Evolutionary conservation across 129 eudicot genomes (phyloP), one percentile per base, ranked within the genome.

Genomic region (Mikania micrantha): DNA sequence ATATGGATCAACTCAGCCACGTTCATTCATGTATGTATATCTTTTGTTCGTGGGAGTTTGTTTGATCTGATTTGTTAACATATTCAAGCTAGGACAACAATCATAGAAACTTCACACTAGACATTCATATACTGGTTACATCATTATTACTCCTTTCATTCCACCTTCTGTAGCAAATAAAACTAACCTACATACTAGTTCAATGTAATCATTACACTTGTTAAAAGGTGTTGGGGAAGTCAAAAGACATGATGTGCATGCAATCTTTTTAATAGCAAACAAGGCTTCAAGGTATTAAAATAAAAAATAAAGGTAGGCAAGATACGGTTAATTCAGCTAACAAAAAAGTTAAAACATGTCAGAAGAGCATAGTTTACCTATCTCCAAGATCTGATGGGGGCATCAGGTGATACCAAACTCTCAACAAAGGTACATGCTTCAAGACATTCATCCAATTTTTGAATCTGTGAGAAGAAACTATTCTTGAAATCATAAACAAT

Each of bases 321-420:
- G 16, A 41, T 9, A 13, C 4, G 48, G 36, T 7, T 39, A 39
- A 39, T 39, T 3, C 36, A 32, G 41, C 12, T 36, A 36, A 36
- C 12, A 36, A 12, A 2, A 36, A 42, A 42, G 48, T 12, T 17
- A 11, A 12, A 42, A 42, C 12, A 36, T 36, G 48, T 42, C 4
- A 42, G n/a, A 45, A 45, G 53, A 16, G 22, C 53, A 45, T n/a
- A 45, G 21, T 4, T 45, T 54, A 54, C 61, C 61, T 54, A 54
- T 54, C 61, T 54, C 61, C 61, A 54, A 54, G 61, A 19, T 35
- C 61, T 54, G 61, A 7, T 54, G 3, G 61, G 61, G 34, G 61
- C 61, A 54, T 54, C 35, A 20, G 85, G 82, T 2, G 82, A 77
- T 35, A 79, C 82, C 9, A 85, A 68, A 36, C 87, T 85, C 77